phyloP scores from a whole-genome alignment of 805 yeast genomes.

The Nakazawaea sp. region DNA sequence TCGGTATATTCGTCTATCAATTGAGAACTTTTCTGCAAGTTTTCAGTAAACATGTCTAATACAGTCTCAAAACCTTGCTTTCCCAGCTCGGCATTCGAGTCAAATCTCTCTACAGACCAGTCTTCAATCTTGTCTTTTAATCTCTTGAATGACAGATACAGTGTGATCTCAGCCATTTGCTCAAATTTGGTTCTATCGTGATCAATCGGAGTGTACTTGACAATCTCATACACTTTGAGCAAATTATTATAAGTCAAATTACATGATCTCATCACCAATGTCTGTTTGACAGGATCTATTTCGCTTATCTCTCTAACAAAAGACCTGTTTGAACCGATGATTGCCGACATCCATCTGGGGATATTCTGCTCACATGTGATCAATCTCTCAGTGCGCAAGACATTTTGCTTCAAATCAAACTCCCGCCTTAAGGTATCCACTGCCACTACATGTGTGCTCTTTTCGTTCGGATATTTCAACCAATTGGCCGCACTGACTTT shows the following conservation, averaged over 20 bases:
- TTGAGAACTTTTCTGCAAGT: slow-evolving; percentile 23
- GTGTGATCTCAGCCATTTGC: slow-evolving; percentile 86
- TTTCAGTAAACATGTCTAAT: slow-evolving; percentile 41
- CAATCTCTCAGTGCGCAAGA: slow-evolving; percentile 74
- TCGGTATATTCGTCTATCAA: slow-evolving; percentile 5
- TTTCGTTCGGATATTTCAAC: slow-evolving; percentile 94
- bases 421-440: slow-evolving; percentile 84
- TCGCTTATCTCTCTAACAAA: slow-evolving; percentile 87
- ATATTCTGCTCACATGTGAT: slow-evolving; percentile 84
- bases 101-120: slow-evolving; percentile 85
- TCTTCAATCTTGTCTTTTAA: slow-evolving; percentile 83
- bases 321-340: slow-evolving; percentile 68
- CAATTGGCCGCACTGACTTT: slow-evolving; percentile 94
- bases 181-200: slow-evolving; percentile 49
- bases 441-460: slow-evolving; percentile 86
- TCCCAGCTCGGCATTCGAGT: slow-evolving; percentile 81
- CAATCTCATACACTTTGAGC: slow-evolving; percentile 79
- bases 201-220: slow-evolving; percentile 72
- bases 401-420: slow-evolving; percentile 42
- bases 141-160: slow-evolving; percentile 63
- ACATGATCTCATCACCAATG: slow-evolving; percentile 74
- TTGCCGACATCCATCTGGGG: slow-evolving; percentile 69
- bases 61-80: slow-evolving; percentile 82
- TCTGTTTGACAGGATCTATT: slow-evolving; percentile 59
- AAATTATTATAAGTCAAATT: slow-evolving; percentile 77